Conservation (phyloP, 2,329 filamentous ascomycete species). For the Dactylellina leptospora region DNA sequence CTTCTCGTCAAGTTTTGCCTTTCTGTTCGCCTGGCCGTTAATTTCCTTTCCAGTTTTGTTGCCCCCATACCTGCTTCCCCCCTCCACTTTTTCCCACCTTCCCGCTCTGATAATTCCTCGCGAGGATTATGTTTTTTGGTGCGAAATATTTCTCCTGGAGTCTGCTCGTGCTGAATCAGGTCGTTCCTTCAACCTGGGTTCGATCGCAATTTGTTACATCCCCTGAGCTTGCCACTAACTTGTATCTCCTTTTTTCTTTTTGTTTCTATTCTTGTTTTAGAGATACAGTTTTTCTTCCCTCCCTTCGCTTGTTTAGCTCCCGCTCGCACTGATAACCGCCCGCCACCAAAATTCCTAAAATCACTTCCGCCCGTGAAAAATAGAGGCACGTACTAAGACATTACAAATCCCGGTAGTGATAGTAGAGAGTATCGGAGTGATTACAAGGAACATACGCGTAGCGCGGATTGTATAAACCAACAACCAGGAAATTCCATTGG, state of each 20-base stretch:
- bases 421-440: constrained; percentile 52
- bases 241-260: constrained; percentile 40
- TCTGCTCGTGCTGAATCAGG: constrained; percentile 4
- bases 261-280: constrained; percentile 28
- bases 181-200: constrained; percentile 12
- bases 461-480: constrained; percentile 50
- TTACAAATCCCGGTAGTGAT: constrained; percentile 46
- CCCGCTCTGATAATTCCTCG: constrained; percentile 26
- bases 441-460: constrained; percentile 50
- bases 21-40: constrained; percentile 38
- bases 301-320: constrained; percentile 53
- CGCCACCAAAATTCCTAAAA: constrained; percentile 30
- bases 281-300: constrained; percentile 44
- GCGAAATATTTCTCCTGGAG: constrained; percentile 19
- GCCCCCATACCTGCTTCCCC: constrained; percentile 19
- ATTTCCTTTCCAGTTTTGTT: constrained; percentile 39
- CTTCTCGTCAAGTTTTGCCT: constrained; percentile 44
- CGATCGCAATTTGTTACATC: constrained; percentile 18
- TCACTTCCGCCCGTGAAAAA: constrained; percentile 46
- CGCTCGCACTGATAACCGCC: constrained; percentile 50
- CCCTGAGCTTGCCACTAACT: constrained; percentile 50
- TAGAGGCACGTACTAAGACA: constrained; percentile 51
- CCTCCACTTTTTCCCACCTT: constrained; percentile 24
- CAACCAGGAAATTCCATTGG: constrained; percentile 18
- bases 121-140: constrained; percentile 38